Evolutionary conservation across 177 flowering plant species (phyloP), one percentile per base, ranked within the genome.

Genomic region (Vitis hybrid): DNA sequence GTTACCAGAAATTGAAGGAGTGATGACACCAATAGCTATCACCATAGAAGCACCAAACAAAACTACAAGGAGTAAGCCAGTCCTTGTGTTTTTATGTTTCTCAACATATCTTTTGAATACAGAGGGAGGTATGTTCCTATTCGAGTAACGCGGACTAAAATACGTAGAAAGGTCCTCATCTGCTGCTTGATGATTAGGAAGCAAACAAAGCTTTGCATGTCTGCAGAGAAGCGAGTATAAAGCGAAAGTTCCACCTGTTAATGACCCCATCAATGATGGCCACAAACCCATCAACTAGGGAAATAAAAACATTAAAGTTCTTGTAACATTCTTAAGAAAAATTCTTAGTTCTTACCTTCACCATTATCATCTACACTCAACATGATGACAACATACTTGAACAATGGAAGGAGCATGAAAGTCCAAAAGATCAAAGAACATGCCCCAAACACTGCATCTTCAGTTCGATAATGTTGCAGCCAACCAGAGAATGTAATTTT

Each of bases 401-500:
- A 64, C 79, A 89, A 56, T 1, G 97, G 86, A 63, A 91, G 65
- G 45, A 93, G 60, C 3, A 92, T 88, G 34, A 89, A 52, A 61
- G 93, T 85, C 97, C 97, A 93, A 79, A 93, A 91, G 19, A 91
- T 81, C 78, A 93, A 80, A 52, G 96, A 91, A 75, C 87, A 82
- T 21, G 79, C 88, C 64, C 97, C 98, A 76, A 87, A 87, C 52
- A 87, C 72, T 66, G 80, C 74, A 15, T 90, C 93, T 64, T 89
- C 90, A 63, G 62, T 78, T 65, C 68, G 84, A 76, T 83, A 78
- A 17, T 76, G 19, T 2, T 14, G 75, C 68, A 86, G 71, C 30
- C 75, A 79, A 60, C 87, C 91, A 3, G 81, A 81, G 71, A 89
- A 86, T 48, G 82, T 79, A 72, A 86, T 82, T 56, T 67, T 81